Percentiles rank a stretch among this genome's conserved stretches.
These are phyloP conservation scores for Sphaerulina populicola DNA, from an alignment of 2,329 filamentous ascomycete genomes.

Conservation along the genomic window DNA sequence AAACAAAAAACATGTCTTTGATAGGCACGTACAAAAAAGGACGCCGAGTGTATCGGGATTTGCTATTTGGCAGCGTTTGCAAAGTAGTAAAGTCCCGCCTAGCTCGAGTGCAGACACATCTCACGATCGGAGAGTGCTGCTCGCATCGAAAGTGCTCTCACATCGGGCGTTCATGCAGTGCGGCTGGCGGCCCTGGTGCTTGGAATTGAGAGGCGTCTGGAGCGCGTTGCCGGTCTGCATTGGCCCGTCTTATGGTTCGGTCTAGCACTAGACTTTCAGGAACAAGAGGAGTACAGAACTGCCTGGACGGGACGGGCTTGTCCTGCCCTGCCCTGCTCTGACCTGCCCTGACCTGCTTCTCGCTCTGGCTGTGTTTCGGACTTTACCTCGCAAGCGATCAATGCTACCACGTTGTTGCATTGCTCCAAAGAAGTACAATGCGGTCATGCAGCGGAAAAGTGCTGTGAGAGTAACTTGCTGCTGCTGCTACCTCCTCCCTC, in stretches of 20 bases:
- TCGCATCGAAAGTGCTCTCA: neutral
- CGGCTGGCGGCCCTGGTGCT: slow-evolving; percentile 1
- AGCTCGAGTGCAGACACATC: neutral
- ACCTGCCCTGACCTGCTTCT: too few species aligned
- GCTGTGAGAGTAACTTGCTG: too few species aligned
- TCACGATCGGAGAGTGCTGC: slow-evolving; percentile 3
- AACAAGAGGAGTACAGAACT: neutral
- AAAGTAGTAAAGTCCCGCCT: too few species aligned
- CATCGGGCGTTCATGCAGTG: slow-evolving; percentile 8
- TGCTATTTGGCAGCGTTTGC: too few species aligned
- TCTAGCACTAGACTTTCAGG: slow-evolving; percentile 4
- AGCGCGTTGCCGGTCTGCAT: slow-evolving; percentile 4
- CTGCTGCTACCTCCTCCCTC: too few species aligned
- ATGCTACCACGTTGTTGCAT: too few species aligned
- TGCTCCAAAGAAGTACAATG: too few species aligned
- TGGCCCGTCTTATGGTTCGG: neutral
- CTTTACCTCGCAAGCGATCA: neutral
- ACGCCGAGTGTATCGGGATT: too few species aligned
- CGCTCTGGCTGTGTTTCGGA: neutral
- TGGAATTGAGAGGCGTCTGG: slow-evolving; percentile 6
- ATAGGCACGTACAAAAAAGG: too few species aligned
- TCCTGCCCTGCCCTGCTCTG: too few species aligned
- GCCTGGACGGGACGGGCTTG: neutral
- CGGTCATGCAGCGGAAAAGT: too few species aligned
- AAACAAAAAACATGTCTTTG: too few species aligned